phyloP scores from a whole-genome alignment of 306 rosid species.

The Purshia tridentata region DNA sequence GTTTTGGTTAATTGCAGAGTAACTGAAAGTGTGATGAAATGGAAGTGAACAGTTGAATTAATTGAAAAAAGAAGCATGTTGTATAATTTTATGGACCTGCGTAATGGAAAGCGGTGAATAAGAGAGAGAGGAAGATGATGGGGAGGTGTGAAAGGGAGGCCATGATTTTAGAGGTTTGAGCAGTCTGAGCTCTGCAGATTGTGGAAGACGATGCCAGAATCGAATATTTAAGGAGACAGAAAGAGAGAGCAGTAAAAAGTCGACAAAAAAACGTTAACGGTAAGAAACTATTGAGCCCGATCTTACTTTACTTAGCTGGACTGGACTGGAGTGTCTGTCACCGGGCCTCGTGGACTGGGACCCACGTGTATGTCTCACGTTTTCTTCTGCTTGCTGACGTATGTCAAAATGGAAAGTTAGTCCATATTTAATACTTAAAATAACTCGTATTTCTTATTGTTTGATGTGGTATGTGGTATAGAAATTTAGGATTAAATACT shows the following conservation, averaged over 20 bases:
- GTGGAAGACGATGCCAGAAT: neutral
- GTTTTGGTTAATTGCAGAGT: neutral
- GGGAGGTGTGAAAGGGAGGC: slow-evolving; percentile 32
- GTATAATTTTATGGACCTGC: slow-evolving; percentile 46
- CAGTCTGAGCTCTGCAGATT: neutral
- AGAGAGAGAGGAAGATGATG: slow-evolving; percentile 29
- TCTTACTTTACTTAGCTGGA: neutral
- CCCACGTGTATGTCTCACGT: too few species aligned
- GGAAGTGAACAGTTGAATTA: neutral
- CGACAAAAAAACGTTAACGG: neutral
- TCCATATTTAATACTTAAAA: too few species aligned
- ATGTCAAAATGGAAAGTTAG: too few species aligned
- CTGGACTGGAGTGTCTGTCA: too few species aligned
- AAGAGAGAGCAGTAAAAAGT: too few species aligned
- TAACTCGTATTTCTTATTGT: too few species aligned
- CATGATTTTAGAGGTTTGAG: slow-evolving; percentile 29
- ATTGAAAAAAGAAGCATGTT: neutral
- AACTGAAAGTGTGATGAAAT: neutral
- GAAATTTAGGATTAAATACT: too few species aligned
- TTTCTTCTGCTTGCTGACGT: too few species aligned
- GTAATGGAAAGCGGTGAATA: slow-evolving; percentile 28
- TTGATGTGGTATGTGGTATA: too few species aligned
- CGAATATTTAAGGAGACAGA: neutral
- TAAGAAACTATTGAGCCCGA: neutral
- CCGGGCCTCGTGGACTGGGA: too few species aligned